phyloP scores from a whole-genome alignment of 306 rosid genomes.

The Notholithocarpus densiflorus region DNA sequence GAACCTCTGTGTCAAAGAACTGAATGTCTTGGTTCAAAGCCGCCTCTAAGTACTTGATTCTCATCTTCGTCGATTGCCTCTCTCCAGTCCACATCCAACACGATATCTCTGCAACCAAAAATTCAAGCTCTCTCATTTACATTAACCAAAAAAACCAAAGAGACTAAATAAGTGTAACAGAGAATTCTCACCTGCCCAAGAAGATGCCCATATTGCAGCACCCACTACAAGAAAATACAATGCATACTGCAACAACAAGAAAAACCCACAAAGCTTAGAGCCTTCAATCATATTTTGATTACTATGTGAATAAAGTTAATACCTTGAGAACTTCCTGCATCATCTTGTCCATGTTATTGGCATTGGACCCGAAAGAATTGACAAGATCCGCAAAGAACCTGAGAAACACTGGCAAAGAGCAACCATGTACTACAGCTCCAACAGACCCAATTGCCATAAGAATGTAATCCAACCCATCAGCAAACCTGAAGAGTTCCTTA shows the following conservation, averaged over 20 bases:
- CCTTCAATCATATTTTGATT: slow-evolving; percentile 7
- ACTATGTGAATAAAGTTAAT: not conserved
- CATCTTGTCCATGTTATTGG: slow-evolving; percentile 77
- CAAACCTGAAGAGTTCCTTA: slow-evolving; percentile 74
- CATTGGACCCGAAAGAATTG: slow-evolving; percentile 89
- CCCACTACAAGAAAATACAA: slow-evolving; percentile 95
- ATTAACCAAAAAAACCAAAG: not conserved
- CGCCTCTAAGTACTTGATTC: slow-evolving; percentile 88
- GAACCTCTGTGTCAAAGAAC: slow-evolving; percentile 85
- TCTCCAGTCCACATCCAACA: slow-evolving; percentile 99
- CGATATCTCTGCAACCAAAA: slow-evolving; percentile 72
- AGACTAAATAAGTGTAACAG: not conserved
- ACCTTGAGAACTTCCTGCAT: slow-evolving; percentile 91
- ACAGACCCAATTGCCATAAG: slow-evolving; percentile 78
- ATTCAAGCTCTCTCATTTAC: slow-evolving; percentile 5
- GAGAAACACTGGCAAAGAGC: slow-evolving; percentile 86
- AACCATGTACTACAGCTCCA: slow-evolving; percentile 93
- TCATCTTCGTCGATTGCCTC: slow-evolving; percentile 92
- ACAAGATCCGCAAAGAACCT: slow-evolving; percentile 99
- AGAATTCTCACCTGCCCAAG: slow-evolving; percentile 84
- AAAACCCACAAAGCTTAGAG: not conserved
- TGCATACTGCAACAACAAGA: slow-evolving; percentile 65
- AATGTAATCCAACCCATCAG: slow-evolving; percentile 86
- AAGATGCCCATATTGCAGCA: slow-evolving; percentile 98
- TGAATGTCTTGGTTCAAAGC: slow-evolving; percentile 89